Evolutionary conservation across 2,329 filamentous ascomycete genomes (phyloP).

Genomic region (Diaporthe vaccinii): DNA sequence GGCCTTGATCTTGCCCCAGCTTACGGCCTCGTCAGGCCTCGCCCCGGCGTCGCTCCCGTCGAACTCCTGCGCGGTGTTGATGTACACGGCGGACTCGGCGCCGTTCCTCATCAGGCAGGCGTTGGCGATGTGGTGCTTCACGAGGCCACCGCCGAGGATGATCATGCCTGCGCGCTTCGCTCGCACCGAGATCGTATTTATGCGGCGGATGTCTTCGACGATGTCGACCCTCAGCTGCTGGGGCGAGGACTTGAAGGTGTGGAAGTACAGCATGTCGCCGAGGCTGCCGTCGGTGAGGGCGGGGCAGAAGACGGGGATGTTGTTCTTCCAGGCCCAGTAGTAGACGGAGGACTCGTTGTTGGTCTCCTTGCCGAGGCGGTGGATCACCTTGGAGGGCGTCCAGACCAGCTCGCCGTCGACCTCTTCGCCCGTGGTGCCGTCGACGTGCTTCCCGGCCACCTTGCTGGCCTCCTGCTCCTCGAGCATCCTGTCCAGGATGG

Average conservation of each 20-base stretch:
- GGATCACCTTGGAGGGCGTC: conserved; percentile 95
- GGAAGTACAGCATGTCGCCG: conserved; percentile 99
- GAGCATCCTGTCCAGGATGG: conserved; percentile 94
- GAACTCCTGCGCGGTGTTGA: conserved; percentile 98
- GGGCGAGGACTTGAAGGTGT: conserved; percentile 92
- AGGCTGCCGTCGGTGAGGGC: conserved; percentile 95
- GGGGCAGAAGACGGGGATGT: conserved; percentile 97
- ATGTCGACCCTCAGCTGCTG: conserved; percentile 88
- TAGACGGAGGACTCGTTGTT: conserved; percentile 92
- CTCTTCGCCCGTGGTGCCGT: conserved; percentile 59
- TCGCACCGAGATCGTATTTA: conserved; percentile 91
- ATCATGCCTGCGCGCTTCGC: conserved; percentile 95
- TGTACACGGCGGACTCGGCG: conserved; percentile 95
- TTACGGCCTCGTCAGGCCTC: conserved; percentile 94
- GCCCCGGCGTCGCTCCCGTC: conserved; percentile 97
- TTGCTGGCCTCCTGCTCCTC: conserved; percentile 90
- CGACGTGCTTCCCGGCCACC: conserved; percentile 55
- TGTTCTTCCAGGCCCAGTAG: conserved; percentile 98
- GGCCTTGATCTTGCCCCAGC: conserved; percentile 97
- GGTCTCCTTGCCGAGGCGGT: conserved; percentile 92
- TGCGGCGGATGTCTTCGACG: conserved; percentile 90
- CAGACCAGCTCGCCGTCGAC: conserved; percentile 80
- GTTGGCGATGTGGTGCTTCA: conserved; percentile 99
- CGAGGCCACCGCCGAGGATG: conserved; percentile 91
- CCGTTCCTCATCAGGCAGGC: conserved; percentile 98